Evolutionary conservation across 2,329 filamentous ascomycete genomes (phyloP).

Genomic region (Nothophaeocryptopus gaeumannii): DNA sequence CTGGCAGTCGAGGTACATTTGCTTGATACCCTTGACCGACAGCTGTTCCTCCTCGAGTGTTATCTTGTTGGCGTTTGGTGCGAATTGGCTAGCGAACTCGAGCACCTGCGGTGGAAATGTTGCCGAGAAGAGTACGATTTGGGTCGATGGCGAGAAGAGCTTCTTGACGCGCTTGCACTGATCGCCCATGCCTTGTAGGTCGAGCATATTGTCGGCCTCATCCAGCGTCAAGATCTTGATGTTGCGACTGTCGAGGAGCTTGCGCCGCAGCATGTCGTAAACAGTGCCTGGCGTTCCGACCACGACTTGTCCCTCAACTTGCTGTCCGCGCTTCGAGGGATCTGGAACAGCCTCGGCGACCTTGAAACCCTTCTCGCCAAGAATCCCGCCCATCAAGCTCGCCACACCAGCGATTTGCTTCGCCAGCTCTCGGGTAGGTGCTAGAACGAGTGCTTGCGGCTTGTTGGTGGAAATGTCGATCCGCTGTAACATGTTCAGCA

Average conservation of each 20-base stretch:
- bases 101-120: conserved; percentile 87
- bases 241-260: conserved; percentile 67
- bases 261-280: conserved; percentile 77
- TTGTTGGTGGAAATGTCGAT: conserved; percentile 68
- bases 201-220: conserved; percentile 98
- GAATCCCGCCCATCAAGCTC: conserved; percentile 77
- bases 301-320: conserved; percentile 73
- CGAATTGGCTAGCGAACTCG: conserved; percentile 77
- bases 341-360: conserved; percentile 83
- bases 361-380: conserved; percentile 61
- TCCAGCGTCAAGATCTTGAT: conserved; percentile 87
- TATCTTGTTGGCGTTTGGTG: conserved; percentile 80
- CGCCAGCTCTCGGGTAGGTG: conserved; percentile 89
- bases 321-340: conserved; percentile 64
- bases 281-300: conserved; percentile 94
- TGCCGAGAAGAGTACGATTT: conserved; percentile 92
- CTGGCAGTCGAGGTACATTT: conserved; percentile 94
- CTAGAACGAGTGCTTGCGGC: conserved; percentile 84
- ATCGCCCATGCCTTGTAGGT: conserved; percentile 90
- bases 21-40: conserved; percentile 94
- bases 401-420: conserved; percentile 90
- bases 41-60: conserved; percentile 86
- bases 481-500: conserved; percentile 84
- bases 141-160: conserved; percentile 69
- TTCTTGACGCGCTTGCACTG: conserved; percentile 87